Evolutionary conservation across 495 filamentous ascomycete genomes (phyloP).

Genomic region (Jackrogersella minutella): DNA sequence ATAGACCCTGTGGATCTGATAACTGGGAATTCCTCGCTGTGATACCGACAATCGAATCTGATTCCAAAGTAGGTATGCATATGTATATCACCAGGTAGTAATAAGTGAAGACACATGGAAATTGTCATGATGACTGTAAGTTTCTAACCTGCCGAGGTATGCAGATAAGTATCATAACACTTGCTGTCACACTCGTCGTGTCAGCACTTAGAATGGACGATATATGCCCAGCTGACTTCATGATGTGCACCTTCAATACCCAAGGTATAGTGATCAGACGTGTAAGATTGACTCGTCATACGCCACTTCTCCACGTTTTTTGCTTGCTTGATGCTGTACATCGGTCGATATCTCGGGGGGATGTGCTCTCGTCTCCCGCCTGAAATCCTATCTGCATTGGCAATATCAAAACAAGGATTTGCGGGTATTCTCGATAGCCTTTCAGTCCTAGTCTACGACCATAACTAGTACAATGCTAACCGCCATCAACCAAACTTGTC

Average conservation of each 20-base stretch:
- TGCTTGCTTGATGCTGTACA: neutral
- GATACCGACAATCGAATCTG: too few relatives aligned
- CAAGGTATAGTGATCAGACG: neutral
- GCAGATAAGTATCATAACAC: too few relatives aligned
- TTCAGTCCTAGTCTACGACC: too few relatives aligned
- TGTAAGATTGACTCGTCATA: neutral
- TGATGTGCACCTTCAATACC: neutral
- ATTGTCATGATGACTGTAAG: too few relatives aligned
- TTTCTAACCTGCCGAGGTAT: neutral
- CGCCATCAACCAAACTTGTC: neutral
- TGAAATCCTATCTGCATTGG: neutral
- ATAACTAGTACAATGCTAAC: slow-evolving; percentile 4
- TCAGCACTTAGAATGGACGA: neutral
- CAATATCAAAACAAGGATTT: neutral
- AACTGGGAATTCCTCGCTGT: too few relatives aligned
- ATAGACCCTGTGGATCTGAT: neutral
- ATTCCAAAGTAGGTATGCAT: too few relatives aligned
- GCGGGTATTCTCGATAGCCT: neutral
- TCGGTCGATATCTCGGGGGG: neutral
- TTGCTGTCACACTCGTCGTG: neutral
- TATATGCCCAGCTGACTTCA: neutral
- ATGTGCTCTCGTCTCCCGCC: neutral
- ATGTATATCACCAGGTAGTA: too few relatives aligned
- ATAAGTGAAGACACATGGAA: too few relatives aligned
- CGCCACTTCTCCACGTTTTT: neutral